These are phyloP conservation scores for Hyaloraphidium curvatum DNA, from an alignment of 192 early-diverging fungal genomes.

Conservation along the genomic window DNA sequence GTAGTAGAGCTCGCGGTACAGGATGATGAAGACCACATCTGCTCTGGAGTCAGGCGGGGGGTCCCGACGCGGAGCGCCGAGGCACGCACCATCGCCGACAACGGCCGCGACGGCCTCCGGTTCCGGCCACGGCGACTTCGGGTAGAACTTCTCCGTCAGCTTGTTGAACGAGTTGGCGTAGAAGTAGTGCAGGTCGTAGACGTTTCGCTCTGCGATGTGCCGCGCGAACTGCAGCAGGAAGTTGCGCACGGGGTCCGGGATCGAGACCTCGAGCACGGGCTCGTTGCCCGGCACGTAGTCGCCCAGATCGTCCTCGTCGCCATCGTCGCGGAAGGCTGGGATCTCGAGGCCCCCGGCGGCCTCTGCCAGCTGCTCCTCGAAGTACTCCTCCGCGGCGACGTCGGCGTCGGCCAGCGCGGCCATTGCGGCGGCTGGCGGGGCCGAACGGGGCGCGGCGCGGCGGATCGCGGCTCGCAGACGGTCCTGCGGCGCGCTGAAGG, in stretches of 20 bases:
- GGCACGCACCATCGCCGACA: background rate
- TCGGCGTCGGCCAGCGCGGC: too few relatives aligned
- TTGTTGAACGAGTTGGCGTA: slow-evolving; percentile 83
- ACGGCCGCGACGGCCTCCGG: background rate
- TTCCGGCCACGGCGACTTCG: slow-evolving; percentile 28
- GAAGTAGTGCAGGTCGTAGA: slow-evolving; percentile 56
- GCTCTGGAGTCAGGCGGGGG: background rate
- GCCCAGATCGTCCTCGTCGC: too few relatives aligned
- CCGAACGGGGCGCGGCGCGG: too few relatives aligned
- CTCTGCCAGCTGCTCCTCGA: too few relatives aligned
- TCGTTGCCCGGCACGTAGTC: too few relatives aligned
- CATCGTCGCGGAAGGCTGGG: too few relatives aligned
- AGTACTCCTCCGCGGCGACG: too few relatives aligned
- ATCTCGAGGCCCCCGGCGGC: too few relatives aligned
- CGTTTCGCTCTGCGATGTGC: slow-evolving; percentile 57
- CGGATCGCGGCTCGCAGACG: too few relatives aligned
- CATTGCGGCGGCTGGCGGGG: too few relatives aligned
- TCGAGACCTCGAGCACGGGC: slow-evolving; percentile 21
- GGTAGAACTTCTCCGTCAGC: slow-evolving; percentile 79
- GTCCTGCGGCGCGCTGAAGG: too few relatives aligned
- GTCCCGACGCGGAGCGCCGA: background rate
- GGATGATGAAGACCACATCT: slow-evolving; percentile 73
- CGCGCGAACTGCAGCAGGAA: slow-evolving; percentile 68
- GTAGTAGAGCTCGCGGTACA: slow-evolving; percentile 94
- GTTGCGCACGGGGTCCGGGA: slow-evolving; percentile 68